These are phyloP conservation scores for Glomus cerebriforme DNA, from an alignment of 192 early-diverging fungal genomes.

Conservation along the genomic window DNA sequence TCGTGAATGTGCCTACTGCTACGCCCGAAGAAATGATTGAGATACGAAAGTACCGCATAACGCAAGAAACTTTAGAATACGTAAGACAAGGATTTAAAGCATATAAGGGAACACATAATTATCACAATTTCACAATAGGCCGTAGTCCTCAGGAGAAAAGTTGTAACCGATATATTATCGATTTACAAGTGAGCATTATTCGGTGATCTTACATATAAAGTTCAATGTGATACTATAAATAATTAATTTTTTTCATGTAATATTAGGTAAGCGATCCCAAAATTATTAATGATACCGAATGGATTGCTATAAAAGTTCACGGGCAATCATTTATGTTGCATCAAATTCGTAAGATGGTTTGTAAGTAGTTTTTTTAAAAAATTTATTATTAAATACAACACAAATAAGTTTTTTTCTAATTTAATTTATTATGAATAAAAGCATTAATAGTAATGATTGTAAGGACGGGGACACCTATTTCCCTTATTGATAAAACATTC, in stretches of 20 bases:
- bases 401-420: conserved; percentile 1
- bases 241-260: background rate
- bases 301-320: conserved; percentile 89
- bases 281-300: conserved; percentile 73
- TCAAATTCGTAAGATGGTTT: conserved; percentile 99
- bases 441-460: conserved; percentile 78
- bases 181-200: conserved; percentile 60
- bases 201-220: background rate
- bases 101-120: conserved; percentile 91
- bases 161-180: conserved; percentile 80
- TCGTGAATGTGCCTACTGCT: conserved; percentile 39
- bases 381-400: background rate
- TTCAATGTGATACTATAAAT: background rate
- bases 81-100: conserved; percentile 66
- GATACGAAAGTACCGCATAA: conserved; percentile 68
- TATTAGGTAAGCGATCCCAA: conserved; percentile 62
- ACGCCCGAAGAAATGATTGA: conserved; percentile 63
- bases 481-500: conserved; percentile 70
- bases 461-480: conserved; percentile 68
- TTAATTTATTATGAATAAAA: conserved; percentile 22
- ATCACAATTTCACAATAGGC: conserved; percentile 93
- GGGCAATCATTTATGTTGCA: conserved; percentile 99
- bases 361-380: conserved; percentile 44
- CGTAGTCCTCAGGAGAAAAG: conserved; percentile 75
- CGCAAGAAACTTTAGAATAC: conserved; percentile 58